phyloP scores from a whole-genome alignment of 108 stramenopile genomes.

The Asterionellopsis glacialis region DNA sequence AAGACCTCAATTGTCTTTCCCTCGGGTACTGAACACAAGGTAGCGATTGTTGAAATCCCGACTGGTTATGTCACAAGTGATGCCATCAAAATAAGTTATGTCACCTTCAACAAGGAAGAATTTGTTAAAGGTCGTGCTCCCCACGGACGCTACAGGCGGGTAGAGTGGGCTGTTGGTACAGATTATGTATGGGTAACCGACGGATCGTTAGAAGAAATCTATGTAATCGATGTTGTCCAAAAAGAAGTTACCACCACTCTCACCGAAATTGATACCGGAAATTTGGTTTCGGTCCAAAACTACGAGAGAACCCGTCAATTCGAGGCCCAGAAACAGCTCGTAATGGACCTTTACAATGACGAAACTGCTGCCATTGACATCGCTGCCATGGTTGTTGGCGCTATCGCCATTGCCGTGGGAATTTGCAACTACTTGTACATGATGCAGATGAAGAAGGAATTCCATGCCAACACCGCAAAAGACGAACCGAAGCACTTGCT shows the following conservation, averaged over 20 bases:
- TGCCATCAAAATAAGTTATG: not conserved
- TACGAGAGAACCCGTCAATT: slow-evolving; percentile 4
- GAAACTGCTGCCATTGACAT: not conserved
- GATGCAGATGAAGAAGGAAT: not conserved
- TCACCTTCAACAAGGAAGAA: not conserved
- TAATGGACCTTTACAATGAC: not conserved
- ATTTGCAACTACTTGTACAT: slow-evolving; percentile 6
- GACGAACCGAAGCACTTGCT: too few relatives aligned
- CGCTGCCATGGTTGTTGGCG: not conserved
- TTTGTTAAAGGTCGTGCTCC: not conserved
- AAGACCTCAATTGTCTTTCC: slow-evolving; percentile 7
- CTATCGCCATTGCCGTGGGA: slow-evolving; percentile 1
- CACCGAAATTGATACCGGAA: not conserved
- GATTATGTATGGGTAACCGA: slow-evolving; percentile 23
- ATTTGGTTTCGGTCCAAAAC: slow-evolving; percentile 17
- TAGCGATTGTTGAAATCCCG: slow-evolving; percentile 10
- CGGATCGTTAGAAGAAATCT: slow-evolving; percentile 9
- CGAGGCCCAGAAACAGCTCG: slow-evolving; percentile 2
- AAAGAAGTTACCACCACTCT: slow-evolving; percentile 12
- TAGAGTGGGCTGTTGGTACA: slow-evolving; percentile 31
- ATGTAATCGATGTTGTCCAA: slow-evolving; percentile 15
- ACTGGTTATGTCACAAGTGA: not conserved
- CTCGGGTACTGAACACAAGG: slow-evolving; percentile 13
- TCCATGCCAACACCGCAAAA: too few relatives aligned
- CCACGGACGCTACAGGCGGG: not conserved